These are phyloP conservation scores for Blastobotrys arbuscula DNA, from an alignment of 1,139 yeast species.

Conservation along the genomic window DNA sequence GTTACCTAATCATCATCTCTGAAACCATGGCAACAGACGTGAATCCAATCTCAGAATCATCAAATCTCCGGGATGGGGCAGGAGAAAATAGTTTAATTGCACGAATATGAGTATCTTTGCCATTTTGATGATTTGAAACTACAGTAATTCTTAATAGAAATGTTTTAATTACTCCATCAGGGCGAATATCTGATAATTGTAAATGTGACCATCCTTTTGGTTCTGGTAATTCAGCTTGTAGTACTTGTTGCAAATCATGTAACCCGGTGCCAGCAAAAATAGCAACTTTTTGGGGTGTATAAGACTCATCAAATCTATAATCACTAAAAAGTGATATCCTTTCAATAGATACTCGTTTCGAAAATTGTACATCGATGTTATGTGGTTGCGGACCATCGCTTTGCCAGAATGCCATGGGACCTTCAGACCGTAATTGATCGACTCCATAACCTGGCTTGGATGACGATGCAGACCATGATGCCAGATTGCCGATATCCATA, in stretches of 20 bases:
- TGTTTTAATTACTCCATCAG: constrained; percentile 57
- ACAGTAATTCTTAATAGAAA: constrained; percentile 66
- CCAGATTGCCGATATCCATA: constrained; percentile 72
- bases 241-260: constrained; percentile 75
- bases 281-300: constrained; percentile 74
- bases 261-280: constrained; percentile 81
- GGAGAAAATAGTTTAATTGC: constrained; percentile 57
- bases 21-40: constrained; percentile 5
- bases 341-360: constrained; percentile 68
- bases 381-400: constrained; percentile 97
- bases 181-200: constrained; percentile 54
- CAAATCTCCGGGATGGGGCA: constrained; percentile 10
- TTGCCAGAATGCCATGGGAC: constrained; percentile 82
- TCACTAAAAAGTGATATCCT: constrained; percentile 68
- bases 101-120: constrained; percentile 89
- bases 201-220: constrained; percentile 88
- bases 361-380: constrained; percentile 69
- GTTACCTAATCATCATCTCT: constrained; percentile 4
- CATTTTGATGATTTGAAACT: constrained; percentile 85
- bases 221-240: constrained; percentile 56
- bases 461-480: constrained; percentile 82
- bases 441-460: constrained; percentile 69
- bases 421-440: constrained; percentile 64
- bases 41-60: constrained; percentile 5
- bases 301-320: constrained; percentile 73